A percentile compares a stretch with the other conserved stretches of the same genome.
Evolutionary conservation across 208 protist genomes (phyloP).

Genomic region (Leishmania lainsoni): DNA sequence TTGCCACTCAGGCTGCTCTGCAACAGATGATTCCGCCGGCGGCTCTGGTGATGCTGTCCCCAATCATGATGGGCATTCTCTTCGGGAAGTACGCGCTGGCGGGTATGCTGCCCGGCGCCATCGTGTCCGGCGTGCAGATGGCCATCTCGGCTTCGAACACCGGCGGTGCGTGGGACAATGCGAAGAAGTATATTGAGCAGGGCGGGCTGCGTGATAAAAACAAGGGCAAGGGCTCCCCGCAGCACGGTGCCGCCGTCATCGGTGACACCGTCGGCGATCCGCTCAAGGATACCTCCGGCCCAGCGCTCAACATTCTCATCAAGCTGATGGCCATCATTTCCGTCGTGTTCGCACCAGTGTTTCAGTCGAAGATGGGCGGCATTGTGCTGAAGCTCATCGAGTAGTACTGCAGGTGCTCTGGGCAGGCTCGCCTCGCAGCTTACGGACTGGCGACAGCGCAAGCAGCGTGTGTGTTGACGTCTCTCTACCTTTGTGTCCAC

Average conservation of each 20-base stretch:
- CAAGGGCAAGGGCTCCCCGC: conserved; percentile 90
- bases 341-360: conserved; percentile 92
- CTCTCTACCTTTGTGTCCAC: background rate
- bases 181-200: conserved; percentile 97
- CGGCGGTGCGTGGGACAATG: conserved; percentile 97
- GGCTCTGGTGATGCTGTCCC: conserved; percentile 92
- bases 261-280: conserved; percentile 98
- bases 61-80: conserved; percentile 90
- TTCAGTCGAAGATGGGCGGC: conserved; percentile 81
- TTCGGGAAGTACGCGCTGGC: conserved; percentile 93
- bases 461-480: background rate
- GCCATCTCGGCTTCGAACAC: conserved; percentile 95
- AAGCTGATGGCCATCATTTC: conserved; percentile 96
- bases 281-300: conserved; percentile 97
- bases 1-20: conserved; percentile 91
- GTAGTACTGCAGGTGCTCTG: conserved; percentile 20
- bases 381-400: conserved; percentile 61
- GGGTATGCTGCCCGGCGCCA: conserved; percentile 89
- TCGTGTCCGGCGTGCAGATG: conserved; percentile 93
- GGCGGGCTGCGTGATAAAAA: conserved; percentile 85
- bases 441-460: background rate
- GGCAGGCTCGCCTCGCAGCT: background rate
- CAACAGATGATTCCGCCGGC: conserved; percentile 95
- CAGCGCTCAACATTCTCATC: conserved; percentile 96
- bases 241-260: conserved; percentile 95